phyloP scores from a whole-genome alignment of 1,139 yeast species.

The Candida sp. region DNA sequence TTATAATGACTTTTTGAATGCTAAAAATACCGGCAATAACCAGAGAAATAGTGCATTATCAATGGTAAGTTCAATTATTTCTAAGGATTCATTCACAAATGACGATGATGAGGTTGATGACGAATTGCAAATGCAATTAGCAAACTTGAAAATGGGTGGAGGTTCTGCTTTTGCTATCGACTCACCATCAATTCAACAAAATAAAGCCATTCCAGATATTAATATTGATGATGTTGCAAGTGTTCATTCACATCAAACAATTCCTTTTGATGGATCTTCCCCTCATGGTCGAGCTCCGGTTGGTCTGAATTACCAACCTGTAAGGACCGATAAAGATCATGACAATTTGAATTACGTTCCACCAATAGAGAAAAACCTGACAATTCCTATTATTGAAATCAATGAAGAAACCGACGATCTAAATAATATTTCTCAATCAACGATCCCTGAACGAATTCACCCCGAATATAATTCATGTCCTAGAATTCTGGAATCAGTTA shows the following conservation, averaged over 20 bases:
- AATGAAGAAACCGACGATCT: background rate
- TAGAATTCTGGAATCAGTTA: background rate
- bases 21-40: slow-evolving; percentile 3
- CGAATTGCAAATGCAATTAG: slow-evolving; percentile 40
- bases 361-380: background rate
- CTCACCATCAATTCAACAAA: slow-evolving; percentile 2
- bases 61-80: slow-evolving; percentile 43
- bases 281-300: background rate
- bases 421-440: background rate
- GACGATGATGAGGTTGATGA: slow-evolving; percentile 36
- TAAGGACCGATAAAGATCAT: background rate
- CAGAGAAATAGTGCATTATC: slow-evolving; percentile 33
- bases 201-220: background rate
- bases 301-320: background rate
- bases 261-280: background rate
- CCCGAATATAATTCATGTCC: background rate
- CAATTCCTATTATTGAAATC: background rate
- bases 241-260: background rate
- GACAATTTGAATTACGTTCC: background rate
- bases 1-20: slow-evolving; percentile 26
- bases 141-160: slow-evolving; percentile 30
- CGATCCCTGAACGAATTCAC: background rate
- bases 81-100: slow-evolving; percentile 34
- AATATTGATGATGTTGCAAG: background rate
- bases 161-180: slow-evolving; percentile 4